These are phyloP conservation scores for Rubia peregrina DNA, from an alignment of 305 asterid species.

Conservation along the genomic window DNA sequence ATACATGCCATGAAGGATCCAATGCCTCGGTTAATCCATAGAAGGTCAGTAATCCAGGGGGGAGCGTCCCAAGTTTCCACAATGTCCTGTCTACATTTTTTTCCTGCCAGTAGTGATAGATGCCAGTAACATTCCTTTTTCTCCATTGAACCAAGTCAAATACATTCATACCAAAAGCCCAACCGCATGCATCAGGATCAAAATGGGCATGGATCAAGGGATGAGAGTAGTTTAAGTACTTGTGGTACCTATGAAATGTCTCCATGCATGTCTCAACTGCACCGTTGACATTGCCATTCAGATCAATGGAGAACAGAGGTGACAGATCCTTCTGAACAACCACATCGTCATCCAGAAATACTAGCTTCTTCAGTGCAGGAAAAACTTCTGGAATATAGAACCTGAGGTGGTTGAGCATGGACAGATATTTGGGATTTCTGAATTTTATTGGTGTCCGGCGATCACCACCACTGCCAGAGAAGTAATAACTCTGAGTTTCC, in stretches of 20 bases:
- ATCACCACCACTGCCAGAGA: conserved; percentile 58
- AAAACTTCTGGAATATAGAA: conserved; percentile 86
- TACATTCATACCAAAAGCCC: conserved; percentile 49
- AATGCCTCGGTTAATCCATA: conserved; percentile 38
- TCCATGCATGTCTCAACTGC: conserved; percentile 90
- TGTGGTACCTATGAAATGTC: conserved; percentile 75
- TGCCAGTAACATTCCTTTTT: conserved; percentile 64
- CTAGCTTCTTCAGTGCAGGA: conserved; percentile 58
- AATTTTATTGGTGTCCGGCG: conserved; percentile 71
- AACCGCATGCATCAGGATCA: conserved; percentile 76
- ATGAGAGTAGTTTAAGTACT: conserved; percentile 77
- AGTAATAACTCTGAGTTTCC: conserved; percentile 70
- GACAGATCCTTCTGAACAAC: conserved; percentile 76
- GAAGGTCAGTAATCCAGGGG: conserved; percentile 39
- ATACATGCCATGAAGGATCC: conserved; percentile 34
- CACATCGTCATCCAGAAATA: conserved; percentile 75
- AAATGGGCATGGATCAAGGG: conserved; percentile 78
- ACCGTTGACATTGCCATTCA: conserved; percentile 42
- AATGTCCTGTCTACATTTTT: conserved; percentile 39
- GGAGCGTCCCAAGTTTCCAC: conserved; percentile 44
- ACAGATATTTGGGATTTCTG: conserved; percentile 73
- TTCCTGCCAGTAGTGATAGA: conserved; percentile 87
- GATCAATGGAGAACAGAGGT: conserved; percentile 43
- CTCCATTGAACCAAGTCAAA: conserved; percentile 82
- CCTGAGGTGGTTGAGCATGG: conserved; percentile 86